Conservation (phyloP, 345 rosid genomes). For the Linum usitatissimum region DNA sequence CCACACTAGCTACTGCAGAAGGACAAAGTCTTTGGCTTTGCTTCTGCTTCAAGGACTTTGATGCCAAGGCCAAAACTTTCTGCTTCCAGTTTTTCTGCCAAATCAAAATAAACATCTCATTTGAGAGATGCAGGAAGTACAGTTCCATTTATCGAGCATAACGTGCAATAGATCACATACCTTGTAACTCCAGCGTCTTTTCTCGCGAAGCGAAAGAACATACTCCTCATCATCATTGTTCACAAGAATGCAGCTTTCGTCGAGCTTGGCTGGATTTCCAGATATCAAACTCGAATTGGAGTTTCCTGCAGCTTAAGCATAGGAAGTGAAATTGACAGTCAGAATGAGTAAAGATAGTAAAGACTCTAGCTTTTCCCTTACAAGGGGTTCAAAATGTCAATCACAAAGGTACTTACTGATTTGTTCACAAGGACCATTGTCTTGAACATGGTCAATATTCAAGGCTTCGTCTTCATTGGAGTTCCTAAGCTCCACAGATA, state of each 20-base stretch:
- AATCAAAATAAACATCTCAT: neutral
- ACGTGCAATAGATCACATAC: slow-evolving; percentile 6
- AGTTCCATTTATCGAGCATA: neutral
- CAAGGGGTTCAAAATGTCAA: no score
- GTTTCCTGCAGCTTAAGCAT: slow-evolving; percentile 3
- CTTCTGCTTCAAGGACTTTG: neutral
- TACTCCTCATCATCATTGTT: slow-evolving; percentile 10
- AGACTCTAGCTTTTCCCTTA: neutral
- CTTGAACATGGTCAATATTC: slow-evolving; percentile 1
- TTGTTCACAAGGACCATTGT: slow-evolving; percentile 7
- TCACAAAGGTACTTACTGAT: slow-evolving; percentile 11
- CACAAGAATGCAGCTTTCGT: slow-evolving; percentile 23
- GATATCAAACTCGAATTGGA: slow-evolving; percentile 5
- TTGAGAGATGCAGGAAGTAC: neutral
- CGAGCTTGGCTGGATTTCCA: slow-evolving; percentile 10
- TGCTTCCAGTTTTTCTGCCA: neutral
- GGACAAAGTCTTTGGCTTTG: neutral
- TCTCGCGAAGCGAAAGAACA: slow-evolving; percentile 6
- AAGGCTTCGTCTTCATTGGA: slow-evolving; percentile 2
- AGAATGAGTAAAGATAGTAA: neutral
- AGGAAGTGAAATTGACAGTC: neutral
- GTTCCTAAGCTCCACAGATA: slow-evolving; percentile 9
- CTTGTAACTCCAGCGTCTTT: slow-evolving; percentile 11
- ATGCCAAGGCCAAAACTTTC: neutral
- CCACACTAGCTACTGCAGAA: neutral